These are phyloP conservation scores for Platanthera zijinensis DNA, from an alignment of 106 monocot species.

Conservation along the genomic window DNA sequence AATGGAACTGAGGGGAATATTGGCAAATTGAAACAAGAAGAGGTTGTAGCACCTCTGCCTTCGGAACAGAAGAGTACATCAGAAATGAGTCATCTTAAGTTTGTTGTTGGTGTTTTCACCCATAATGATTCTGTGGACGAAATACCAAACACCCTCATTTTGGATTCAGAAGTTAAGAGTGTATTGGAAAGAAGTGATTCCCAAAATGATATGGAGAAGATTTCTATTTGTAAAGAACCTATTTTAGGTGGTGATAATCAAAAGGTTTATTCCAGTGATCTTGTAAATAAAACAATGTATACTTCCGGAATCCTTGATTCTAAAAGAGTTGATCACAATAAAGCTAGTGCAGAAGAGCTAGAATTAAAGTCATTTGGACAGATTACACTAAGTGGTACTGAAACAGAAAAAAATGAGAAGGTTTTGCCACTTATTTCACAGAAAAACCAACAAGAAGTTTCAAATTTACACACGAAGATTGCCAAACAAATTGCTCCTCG, in stretches of 20 bases:
- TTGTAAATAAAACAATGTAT: slow-evolving; percentile 8
- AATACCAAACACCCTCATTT: background rate
- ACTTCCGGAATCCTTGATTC: slow-evolving; percentile 9
- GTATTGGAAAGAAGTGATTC: slow-evolving; percentile 1
- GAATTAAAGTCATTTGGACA: slow-evolving; percentile 19
- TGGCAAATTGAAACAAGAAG: slow-evolving; percentile 13
- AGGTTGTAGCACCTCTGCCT: slow-evolving; percentile 8
- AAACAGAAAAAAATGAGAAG: slow-evolving; percentile 25
- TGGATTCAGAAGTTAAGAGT: slow-evolving; percentile 17
- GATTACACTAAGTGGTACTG: slow-evolving; percentile 15
- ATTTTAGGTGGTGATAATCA: background rate
- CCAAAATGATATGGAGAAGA: background rate
- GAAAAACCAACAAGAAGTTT: slow-evolving; percentile 35
- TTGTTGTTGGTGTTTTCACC: slow-evolving; percentile 4
- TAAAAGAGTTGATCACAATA: slow-evolving; percentile 12
- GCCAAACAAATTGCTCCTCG: slow-evolving; percentile 44
- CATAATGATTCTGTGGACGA: slow-evolving; percentile 2
- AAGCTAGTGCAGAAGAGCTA: slow-evolving; percentile 19
- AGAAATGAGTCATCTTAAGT: slow-evolving; percentile 11
- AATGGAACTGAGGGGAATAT: slow-evolving; percentile 40
- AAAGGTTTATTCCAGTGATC: background rate
- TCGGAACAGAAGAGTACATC: slow-evolving; percentile 19
- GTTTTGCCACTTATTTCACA: slow-evolving; percentile 22
- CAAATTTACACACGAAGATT: slow-evolving; percentile 12
- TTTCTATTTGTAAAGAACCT: background rate